These are phyloP conservation scores for Chlamydomonas reinhardtii DNA, from an alignment of 163 green algal genomes.

Conservation along the genomic window DNA sequence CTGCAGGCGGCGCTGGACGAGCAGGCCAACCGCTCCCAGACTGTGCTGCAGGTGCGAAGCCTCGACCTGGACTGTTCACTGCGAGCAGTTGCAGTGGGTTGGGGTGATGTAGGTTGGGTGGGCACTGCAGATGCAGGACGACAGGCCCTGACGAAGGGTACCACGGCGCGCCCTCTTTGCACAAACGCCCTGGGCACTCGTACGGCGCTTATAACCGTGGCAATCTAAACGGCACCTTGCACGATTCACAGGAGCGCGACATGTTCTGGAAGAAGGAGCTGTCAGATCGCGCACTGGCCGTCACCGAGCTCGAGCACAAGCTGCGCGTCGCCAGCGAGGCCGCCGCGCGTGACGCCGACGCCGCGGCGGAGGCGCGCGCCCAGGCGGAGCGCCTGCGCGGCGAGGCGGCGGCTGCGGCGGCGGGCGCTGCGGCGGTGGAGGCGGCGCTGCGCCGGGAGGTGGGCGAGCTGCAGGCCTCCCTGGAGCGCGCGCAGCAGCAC, in stretches of 20 bases:
- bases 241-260: conserved; percentile 28
- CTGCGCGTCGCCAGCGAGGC: conserved; percentile 1
- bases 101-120: no score
- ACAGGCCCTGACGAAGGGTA: no score
- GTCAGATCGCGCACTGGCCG: conserved; percentile 23
- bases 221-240: no score
- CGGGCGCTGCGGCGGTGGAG: neutral
- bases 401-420: neutral
- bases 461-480: conserved; percentile 20
- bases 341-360: conserved; percentile 3
- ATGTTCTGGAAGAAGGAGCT: conserved; percentile 56
- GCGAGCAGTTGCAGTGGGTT: no score
- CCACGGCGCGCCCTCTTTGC: no score
- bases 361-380: neutral
- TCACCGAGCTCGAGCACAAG: conserved; percentile 11
- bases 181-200: no score
- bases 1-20: conserved; percentile 40
- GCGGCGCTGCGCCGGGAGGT: conserved; percentile 7
- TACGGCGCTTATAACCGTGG: no score
- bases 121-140: no score
- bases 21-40: conserved; percentile 31
- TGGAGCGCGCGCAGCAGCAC: conserved; percentile 30
- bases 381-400: neutral
- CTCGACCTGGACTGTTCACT: no score
- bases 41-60: conserved; percentile 23